Percentiles rank a stretch among this genome's conserved stretches.
phyloP scores from a whole-genome alignment of 352 stramenopile genomes.

The Blastocystis sp. region DNA sequence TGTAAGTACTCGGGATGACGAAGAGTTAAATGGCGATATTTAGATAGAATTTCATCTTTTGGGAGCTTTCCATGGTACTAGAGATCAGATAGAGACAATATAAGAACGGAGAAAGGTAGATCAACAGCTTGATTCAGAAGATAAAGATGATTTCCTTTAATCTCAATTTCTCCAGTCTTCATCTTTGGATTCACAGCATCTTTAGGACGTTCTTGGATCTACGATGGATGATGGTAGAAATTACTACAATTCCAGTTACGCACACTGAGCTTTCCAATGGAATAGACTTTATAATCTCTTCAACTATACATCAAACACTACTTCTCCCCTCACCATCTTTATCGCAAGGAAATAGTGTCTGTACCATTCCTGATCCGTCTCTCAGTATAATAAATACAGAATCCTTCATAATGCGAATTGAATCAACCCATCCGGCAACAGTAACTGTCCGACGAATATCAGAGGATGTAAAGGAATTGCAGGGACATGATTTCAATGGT shows the following conservation, averaged over 20 bases:
- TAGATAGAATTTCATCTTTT: constrained; percentile 33
- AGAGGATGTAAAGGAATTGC: neutral
- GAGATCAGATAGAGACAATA: neutral
- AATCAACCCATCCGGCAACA: constrained; percentile 1
- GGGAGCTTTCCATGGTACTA: constrained; percentile 50
- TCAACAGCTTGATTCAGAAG: neutral
- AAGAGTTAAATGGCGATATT: constrained; percentile 53
- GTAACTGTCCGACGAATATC: neutral
- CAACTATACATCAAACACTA: neutral
- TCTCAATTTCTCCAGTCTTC: constrained; percentile 20
- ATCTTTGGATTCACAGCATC: constrained; percentile 39
- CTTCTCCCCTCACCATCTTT: neutral
- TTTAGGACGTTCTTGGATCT: neutral
- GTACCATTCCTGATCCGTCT: neutral
- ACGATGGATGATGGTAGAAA: neutral
- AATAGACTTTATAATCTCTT: constrained; percentile 6
- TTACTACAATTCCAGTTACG: neutral
- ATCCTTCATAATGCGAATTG: constrained; percentile 37
- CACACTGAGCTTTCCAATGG: constrained; percentile 35
- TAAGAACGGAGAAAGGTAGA: constrained; percentile 31
- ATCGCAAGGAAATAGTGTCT: constrained; percentile 8
- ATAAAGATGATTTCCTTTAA: constrained; percentile 13
- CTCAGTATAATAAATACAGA: constrained; percentile 25
- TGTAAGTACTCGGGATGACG: constrained; percentile 19
- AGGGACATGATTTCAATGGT: neutral